These are phyloP conservation scores for Marasmius fiardii DNA, from an alignment of 1,284 basidiomycete genomes.

Conservation along the genomic window DNA sequence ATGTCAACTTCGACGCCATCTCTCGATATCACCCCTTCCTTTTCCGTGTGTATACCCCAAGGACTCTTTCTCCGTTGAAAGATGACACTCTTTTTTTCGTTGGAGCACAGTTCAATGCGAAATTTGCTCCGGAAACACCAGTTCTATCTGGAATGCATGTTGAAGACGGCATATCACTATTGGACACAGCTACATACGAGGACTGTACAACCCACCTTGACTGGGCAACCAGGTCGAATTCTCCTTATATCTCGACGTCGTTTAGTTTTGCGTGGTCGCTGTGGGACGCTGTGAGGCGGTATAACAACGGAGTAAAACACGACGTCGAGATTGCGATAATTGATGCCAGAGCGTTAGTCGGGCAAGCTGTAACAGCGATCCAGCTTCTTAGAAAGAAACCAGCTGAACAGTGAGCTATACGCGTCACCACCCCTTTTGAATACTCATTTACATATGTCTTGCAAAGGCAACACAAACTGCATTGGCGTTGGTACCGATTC, in stretches of 20 bases:
- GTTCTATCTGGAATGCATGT: constrained; percentile 25
- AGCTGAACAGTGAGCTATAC: constrained; percentile 48
- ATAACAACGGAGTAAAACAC: constrained; percentile 65
- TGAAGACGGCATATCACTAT: constrained; percentile 35
- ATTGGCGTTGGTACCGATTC: constrained; percentile 74
- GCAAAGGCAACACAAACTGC: constrained; percentile 53
- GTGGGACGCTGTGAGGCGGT: constrained; percentile 75
- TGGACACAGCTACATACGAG: constrained; percentile 41
- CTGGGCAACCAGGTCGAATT: constrained; percentile 67
- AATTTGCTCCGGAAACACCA: constrained; percentile 16
- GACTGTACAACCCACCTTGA: constrained; percentile 69
- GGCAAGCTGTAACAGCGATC: constrained; percentile 58
- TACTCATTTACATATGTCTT: neutral
- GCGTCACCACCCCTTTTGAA: neutral
- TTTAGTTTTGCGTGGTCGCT: constrained; percentile 78
- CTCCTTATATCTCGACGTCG: constrained; percentile 68
- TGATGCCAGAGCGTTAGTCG: constrained; percentile 56
- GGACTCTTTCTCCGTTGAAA: constrained; percentile 46
- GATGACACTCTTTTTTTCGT: constrained; percentile 62
- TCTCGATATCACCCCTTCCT: constrained; percentile 65
- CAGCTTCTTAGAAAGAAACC: constrained; percentile 52
- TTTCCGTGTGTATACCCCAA: constrained; percentile 76
- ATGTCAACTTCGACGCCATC: constrained; percentile 58
- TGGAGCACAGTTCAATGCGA: constrained; percentile 57
- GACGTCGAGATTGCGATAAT: constrained; percentile 75